These are phyloP conservation scores for Apostasia ramifera DNA, from an alignment of 106 monocot genomes.

Conservation along the genomic window DNA sequence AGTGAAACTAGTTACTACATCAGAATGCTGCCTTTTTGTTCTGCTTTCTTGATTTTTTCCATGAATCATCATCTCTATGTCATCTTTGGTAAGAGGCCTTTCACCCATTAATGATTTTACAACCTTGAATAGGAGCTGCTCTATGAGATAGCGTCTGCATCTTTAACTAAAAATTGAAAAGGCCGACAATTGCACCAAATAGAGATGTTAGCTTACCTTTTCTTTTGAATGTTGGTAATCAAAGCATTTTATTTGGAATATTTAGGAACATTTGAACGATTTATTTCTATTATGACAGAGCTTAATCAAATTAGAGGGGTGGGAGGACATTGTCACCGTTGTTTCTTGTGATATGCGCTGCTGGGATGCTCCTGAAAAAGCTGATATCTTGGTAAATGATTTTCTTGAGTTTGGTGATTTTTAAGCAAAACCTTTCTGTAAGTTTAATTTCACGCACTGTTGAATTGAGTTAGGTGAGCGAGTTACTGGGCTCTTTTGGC, in stretches of 20 bases:
- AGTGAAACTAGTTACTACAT: too few relatives aligned
- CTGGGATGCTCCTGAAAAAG: slow-evolving; percentile 96
- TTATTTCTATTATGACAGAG: slow-evolving; percentile 36
- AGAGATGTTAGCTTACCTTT: too few relatives aligned
- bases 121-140: too few relatives aligned
- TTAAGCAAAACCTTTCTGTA: background rate
- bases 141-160: too few relatives aligned
- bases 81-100: too few relatives aligned
- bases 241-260: background rate
- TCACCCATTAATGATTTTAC: too few relatives aligned
- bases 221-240: too few relatives aligned
- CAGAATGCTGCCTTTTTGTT: too few relatives aligned
- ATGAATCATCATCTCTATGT: too few relatives aligned
- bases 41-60: too few relatives aligned
- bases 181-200: too few relatives aligned
- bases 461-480: slow-evolving; percentile 52
- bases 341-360: slow-evolving; percentile 94
- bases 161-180: too few relatives aligned
- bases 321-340: slow-evolving; percentile 71
- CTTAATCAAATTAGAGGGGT: slow-evolving; percentile 80
- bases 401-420: background rate
- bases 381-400: slow-evolving; percentile 81
- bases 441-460: background rate
- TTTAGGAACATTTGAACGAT: background rate
- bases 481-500: slow-evolving; percentile 92